Evolutionary conservation across 1,284 basidiomycete genomes (phyloP).

Genomic region (Cutaneotrichosporon sp.): DNA sequence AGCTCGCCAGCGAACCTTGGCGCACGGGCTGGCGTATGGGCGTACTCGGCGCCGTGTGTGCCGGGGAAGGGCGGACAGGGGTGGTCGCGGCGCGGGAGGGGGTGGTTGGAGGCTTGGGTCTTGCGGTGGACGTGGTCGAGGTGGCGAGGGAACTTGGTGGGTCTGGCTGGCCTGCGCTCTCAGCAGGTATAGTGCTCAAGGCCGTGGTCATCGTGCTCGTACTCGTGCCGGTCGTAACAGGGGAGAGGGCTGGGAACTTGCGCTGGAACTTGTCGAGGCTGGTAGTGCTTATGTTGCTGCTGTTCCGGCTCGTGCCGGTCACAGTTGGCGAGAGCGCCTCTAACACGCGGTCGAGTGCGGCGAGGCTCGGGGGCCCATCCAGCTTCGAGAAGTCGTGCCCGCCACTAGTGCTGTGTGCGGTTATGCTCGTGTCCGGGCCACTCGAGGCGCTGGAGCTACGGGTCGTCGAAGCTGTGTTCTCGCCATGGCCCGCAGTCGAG

Average conservation of each 20-base stretch:
- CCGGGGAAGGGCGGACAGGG: not conserved
- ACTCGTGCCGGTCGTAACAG: too few relatives aligned
- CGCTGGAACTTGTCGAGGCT: too few relatives aligned
- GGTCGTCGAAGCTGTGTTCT: not conserved
- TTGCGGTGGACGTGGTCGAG: not conserved
- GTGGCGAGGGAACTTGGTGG: not conserved
- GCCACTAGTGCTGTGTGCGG: too few relatives aligned
- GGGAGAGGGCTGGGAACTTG: too few relatives aligned
- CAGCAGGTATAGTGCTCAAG: not conserved
- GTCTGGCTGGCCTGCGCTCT: too few relatives aligned
- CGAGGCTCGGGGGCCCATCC: too few relatives aligned
- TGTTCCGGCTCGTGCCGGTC: too few relatives aligned
- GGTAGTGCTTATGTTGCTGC: too few relatives aligned
- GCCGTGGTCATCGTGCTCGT: too few relatives aligned
- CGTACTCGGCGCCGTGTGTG: not conserved
- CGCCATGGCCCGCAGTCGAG: not conserved
- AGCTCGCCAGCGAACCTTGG: not conserved
- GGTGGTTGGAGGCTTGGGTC: not conserved
- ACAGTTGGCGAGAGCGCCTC: too few relatives aligned
- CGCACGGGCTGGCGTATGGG: not conserved
- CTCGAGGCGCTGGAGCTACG: not conserved
- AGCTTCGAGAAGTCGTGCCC: not conserved
- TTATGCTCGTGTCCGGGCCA: not conserved
- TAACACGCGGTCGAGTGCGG: too few relatives aligned
- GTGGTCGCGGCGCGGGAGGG: not conserved